Evolutionary conservation across 108 stramenopile species (phyloP).

Genomic region (Licmophora abbreviata): DNA sequence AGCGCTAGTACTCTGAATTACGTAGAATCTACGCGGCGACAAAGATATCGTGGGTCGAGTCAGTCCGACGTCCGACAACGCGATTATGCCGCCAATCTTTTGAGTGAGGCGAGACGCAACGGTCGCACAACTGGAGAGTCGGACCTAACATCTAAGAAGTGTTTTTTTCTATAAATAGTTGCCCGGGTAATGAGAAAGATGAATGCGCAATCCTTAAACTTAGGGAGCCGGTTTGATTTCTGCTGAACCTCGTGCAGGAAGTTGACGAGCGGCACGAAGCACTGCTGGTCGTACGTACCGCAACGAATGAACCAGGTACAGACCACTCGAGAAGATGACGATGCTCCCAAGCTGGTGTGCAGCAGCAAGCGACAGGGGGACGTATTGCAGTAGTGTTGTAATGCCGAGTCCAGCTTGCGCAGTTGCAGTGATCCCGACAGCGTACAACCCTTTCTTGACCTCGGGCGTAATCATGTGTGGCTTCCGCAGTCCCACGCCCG

Average conservation of each 20-base stretch:
- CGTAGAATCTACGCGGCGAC: too few relatives aligned
- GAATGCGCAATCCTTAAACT: too few relatives aligned
- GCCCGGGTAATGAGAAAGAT: too few relatives aligned
- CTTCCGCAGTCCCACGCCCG: conserved; percentile 41
- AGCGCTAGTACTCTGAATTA: too few relatives aligned
- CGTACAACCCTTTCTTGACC: conserved; percentile 54
- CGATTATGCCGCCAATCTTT: too few relatives aligned
- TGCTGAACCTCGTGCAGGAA: background rate
- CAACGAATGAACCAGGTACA: conserved; percentile 79
- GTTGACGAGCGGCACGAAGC: conserved; percentile 8
- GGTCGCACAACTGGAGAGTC: too few relatives aligned
- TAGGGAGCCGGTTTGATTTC: too few relatives aligned
- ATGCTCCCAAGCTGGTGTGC: conserved; percentile 95
- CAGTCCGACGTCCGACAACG: too few relatives aligned
- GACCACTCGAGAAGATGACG: conserved; percentile 76
- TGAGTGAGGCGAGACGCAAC: too few relatives aligned
- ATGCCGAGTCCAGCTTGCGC: conserved; percentile 93
- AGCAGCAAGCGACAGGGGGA: conserved; percentile 90
- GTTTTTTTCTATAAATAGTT: too few relatives aligned
- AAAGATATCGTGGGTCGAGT: too few relatives aligned
- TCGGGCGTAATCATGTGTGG: conserved; percentile 55
- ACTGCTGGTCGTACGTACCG: conserved; percentile 65
- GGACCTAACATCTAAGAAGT: too few relatives aligned
- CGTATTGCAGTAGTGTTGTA: conserved; percentile 90
- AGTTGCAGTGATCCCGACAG: conserved; percentile 66